These are phyloP conservation scores for Samsoniella hepiali DNA, from an alignment of 2,329 filamentous ascomycete species.

Conservation along the genomic window DNA sequence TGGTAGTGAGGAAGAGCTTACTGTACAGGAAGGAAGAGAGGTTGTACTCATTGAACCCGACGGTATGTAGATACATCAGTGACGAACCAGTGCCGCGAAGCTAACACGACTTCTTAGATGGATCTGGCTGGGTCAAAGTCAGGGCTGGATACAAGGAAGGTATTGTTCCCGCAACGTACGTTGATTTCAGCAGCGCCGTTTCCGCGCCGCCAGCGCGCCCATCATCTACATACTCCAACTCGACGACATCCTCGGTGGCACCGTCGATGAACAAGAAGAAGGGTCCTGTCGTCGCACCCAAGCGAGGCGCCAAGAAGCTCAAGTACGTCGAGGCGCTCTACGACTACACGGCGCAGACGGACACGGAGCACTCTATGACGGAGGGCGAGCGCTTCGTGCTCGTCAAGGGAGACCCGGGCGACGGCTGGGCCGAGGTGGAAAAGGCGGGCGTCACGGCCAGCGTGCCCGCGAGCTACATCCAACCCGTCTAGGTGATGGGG, in stretches of 20 bases:
- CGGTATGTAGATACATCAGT: constrained; percentile 57
- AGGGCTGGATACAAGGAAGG: constrained; percentile 73
- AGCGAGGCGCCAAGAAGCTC: constrained; percentile 86
- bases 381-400: constrained; percentile 92
- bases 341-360: constrained; percentile 81
- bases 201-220: constrained; percentile 55
- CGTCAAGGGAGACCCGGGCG: constrained; percentile 80
- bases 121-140: constrained; percentile 87
- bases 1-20: constrained; percentile 75
- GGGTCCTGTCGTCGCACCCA: constrained; percentile 86
- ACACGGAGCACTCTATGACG: constrained; percentile 82
- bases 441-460: constrained; percentile 81
- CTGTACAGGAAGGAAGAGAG: constrained; percentile 73
- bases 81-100: constrained; percentile 15
- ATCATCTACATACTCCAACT: constrained; percentile 74
- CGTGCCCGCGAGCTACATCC: constrained; percentile 91
- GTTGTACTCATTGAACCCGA: constrained; percentile 80
- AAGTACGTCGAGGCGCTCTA: constrained; percentile 93
- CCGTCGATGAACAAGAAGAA: constrained; percentile 66
- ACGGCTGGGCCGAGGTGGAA: constrained; percentile 97
- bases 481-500: constrained; percentile 56
- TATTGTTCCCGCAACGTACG: constrained; percentile 81
- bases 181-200: constrained; percentile 60
- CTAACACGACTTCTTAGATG: constrained; percentile 57
- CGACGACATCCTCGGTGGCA: constrained; percentile 40